Conservation (phyloP, 768 basidiomycete genomes). For the Pulveroboletus sp. region DNA sequence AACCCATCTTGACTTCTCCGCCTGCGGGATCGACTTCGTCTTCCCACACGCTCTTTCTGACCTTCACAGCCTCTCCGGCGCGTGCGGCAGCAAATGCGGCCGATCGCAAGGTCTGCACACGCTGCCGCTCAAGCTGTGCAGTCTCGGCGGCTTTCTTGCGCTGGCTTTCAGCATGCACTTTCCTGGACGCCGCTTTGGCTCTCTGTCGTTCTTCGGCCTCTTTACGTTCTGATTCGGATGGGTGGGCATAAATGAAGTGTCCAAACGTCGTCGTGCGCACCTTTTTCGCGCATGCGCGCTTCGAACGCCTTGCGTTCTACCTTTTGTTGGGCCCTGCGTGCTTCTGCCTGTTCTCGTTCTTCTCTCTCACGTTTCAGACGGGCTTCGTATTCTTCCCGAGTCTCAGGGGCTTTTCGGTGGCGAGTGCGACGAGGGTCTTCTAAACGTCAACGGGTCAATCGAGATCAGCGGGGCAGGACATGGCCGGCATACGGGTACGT, state of each 20-base stretch:
- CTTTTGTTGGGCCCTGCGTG: slow-evolving; percentile 44
- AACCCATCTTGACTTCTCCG: slow-evolving; percentile 59
- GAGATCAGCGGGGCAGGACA: slow-evolving; percentile 9
- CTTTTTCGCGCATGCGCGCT: slow-evolving; percentile 48
- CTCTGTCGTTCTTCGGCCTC: slow-evolving; percentile 58
- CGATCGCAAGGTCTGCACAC: slow-evolving; percentile 54
- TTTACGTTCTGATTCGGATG: slow-evolving; percentile 36
- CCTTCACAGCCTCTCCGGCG: slow-evolving; percentile 44
- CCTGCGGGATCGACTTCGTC: slow-evolving; percentile 67
- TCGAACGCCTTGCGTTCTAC: slow-evolving; percentile 43
- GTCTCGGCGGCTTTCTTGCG: slow-evolving; percentile 47
- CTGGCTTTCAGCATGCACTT: slow-evolving; percentile 47
- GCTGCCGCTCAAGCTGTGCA: slow-evolving; percentile 43
- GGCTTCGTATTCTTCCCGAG: slow-evolving; percentile 48
- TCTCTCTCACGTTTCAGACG: slow-evolving; percentile 48
- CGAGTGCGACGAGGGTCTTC: slow-evolving; percentile 20
- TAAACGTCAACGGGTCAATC: slow-evolving; percentile 14
- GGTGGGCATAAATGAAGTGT: slow-evolving; percentile 11
- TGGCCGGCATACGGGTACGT: slow-evolving; percentile 25
- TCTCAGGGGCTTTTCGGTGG: slow-evolving; percentile 35
- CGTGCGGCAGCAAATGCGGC: slow-evolving; percentile 65
- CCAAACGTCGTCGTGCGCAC: slow-evolving; percentile 29
- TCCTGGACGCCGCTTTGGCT: slow-evolving; percentile 50
- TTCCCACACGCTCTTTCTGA: slow-evolving; percentile 67
- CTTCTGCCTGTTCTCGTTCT: slow-evolving; percentile 52